Evolutionary conservation across 2,329 filamentous ascomycete genomes (phyloP).

Genomic region (Verruconis gallopava): DNA sequence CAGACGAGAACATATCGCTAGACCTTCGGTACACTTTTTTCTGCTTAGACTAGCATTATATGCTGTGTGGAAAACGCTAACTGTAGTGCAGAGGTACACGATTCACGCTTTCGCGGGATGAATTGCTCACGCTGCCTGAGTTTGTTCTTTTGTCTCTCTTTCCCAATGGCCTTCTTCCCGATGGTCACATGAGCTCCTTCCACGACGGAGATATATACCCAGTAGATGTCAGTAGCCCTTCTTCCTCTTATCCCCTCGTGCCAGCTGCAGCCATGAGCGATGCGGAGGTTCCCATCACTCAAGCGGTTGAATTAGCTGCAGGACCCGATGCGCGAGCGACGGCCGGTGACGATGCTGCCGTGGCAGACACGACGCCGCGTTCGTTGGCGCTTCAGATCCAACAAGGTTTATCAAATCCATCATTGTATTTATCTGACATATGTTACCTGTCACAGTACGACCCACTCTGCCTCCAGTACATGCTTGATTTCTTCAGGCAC

Average conservation of each 20-base stretch:
- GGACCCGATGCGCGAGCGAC: neutral
- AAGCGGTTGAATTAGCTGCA: neutral
- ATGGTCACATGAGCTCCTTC: conserved; percentile 89
- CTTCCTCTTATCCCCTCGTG: conserved; percentile 12
- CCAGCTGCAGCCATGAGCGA: neutral
- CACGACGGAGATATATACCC: conserved; percentile 89
- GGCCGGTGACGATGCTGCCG: neutral
- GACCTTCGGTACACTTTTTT: conserved; percentile 62
- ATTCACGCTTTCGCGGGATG: conserved; percentile 88
- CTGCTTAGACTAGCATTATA: neutral
- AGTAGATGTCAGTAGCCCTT: conserved; percentile 68
- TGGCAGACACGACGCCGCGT: neutral
- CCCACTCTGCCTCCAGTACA: conserved; percentile 89
- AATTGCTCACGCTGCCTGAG: conserved; percentile 87
- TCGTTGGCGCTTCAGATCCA: conserved; percentile 2
- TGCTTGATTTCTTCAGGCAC: conserved; percentile 95
- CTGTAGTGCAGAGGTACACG: conserved; percentile 57
- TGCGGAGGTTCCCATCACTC: conserved; percentile 1
- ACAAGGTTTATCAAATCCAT: conserved; percentile 26
- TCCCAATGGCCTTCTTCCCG: conserved; percentile 93
- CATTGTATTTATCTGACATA: conserved; percentile 44
- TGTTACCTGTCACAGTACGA: conserved; percentile 65
- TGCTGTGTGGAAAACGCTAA: conserved; percentile 14
- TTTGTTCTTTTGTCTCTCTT: conserved; percentile 97
- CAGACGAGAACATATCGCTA: conserved; percentile 89